phyloP scores from a whole-genome alignment of 2,329 filamentous ascomycete genomes.

The Trichoderma sp. region DNA sequence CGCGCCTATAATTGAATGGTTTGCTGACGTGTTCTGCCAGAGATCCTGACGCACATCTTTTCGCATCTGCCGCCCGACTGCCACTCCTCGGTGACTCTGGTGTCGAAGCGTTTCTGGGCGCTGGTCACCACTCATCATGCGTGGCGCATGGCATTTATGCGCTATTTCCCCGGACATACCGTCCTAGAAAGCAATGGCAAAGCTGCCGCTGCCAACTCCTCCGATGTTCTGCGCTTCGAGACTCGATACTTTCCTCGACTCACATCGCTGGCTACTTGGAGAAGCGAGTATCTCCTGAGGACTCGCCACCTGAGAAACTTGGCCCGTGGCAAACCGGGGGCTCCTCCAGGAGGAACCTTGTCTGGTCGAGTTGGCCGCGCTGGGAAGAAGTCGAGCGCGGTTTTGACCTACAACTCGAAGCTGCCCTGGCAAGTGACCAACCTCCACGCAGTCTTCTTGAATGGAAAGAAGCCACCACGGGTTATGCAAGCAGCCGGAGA shows the following conservation, averaged over 20 bases:
- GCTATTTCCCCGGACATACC: slow-evolving; percentile 79
- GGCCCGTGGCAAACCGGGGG: slow-evolving; percentile 74
- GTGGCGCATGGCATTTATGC: slow-evolving; percentile 89
- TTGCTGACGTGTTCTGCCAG: slow-evolving; percentile 47
- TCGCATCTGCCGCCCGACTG: slow-evolving; percentile 88
- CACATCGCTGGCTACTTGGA: slow-evolving; percentile 85
- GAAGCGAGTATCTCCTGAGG: slow-evolving; percentile 90
- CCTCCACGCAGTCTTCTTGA: slow-evolving; percentile 73
- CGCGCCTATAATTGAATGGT: neutral
- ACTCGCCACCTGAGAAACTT: slow-evolving; percentile 82
- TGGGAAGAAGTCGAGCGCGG: slow-evolving; percentile 68
- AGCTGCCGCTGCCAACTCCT: slow-evolving; percentile 40
- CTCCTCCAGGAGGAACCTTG: slow-evolving; percentile 53
- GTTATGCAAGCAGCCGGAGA: slow-evolving; percentile 85
- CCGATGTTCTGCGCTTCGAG: slow-evolving; percentile 66
- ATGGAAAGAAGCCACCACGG: slow-evolving; percentile 71
- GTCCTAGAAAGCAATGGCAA: slow-evolving; percentile 34
- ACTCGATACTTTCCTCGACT: slow-evolving; percentile 79
- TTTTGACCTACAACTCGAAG: slow-evolving; percentile 84
- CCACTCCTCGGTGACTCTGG: slow-evolving; percentile 77
- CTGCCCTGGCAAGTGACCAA: slow-evolving; percentile 77
- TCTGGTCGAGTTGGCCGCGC: slow-evolving; percentile 52
- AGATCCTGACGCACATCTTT: slow-evolving; percentile 87
- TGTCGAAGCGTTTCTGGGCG: slow-evolving; percentile 83
- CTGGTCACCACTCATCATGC: slow-evolving; percentile 90